Conservation (phyloP, 495 filamentous ascomycete genomes). For the Neurospora sp. region DNA sequence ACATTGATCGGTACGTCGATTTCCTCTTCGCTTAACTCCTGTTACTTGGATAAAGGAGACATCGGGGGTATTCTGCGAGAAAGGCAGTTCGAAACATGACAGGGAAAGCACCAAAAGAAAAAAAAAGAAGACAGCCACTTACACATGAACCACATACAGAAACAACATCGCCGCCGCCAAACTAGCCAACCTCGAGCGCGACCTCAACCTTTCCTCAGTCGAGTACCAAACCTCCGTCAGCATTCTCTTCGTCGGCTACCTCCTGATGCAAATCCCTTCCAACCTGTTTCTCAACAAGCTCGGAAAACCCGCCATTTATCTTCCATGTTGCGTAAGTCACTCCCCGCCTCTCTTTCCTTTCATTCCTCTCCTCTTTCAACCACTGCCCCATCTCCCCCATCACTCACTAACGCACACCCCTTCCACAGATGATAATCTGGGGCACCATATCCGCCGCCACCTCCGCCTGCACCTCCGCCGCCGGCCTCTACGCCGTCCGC, state of each 20-base stretch:
- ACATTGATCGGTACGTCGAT: constrained; percentile 50
- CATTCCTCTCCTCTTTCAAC: not conserved
- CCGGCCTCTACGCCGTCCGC: constrained; percentile 52
- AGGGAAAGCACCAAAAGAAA: not conserved
- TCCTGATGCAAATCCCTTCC: constrained; percentile 50
- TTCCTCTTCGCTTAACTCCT: not conserved
- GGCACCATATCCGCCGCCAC: constrained; percentile 59
- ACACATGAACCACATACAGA: constrained; percentile 8
- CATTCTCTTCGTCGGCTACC: constrained; percentile 62
- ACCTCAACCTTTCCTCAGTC: constrained; percentile 31
- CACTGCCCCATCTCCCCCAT: no score
- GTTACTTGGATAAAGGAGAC: no score
- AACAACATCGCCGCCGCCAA: constrained; percentile 45
- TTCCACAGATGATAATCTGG: constrained; percentile 52
- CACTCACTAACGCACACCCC: constrained; percentile 31
- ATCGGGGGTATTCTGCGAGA: not conserved
- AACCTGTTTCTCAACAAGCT: constrained; percentile 51
- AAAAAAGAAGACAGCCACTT: not conserved
- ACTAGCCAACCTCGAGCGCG: constrained; percentile 37
- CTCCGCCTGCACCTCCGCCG: constrained; percentile 49
- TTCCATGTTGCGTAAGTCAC: constrained; percentile 41
- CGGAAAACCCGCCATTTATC: constrained; percentile 51
- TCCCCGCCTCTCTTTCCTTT: not conserved
- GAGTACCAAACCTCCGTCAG: constrained; percentile 53
- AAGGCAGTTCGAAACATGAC: not conserved